These are phyloP conservation scores for Brettanomyces sp. DNA, from an alignment of 805 yeast species.

Conservation along the genomic window DNA sequence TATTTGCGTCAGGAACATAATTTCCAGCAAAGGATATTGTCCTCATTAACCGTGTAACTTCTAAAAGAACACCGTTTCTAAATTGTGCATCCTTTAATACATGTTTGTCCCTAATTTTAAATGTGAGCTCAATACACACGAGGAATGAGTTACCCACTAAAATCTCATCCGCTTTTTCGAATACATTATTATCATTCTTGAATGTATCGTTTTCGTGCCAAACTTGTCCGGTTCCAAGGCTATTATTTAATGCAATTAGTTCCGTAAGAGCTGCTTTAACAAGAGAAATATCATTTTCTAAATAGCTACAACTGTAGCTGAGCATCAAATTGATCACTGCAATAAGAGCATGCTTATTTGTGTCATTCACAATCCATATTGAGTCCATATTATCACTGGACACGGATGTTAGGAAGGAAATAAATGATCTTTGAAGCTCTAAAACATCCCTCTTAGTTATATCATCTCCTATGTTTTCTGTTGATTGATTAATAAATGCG, in stretches of 20 bases:
- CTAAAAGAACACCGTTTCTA: slow-evolving; percentile 58
- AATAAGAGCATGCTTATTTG: slow-evolving; percentile 54
- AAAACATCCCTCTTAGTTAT: slow-evolving; percentile 45
- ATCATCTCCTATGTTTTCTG: slow-evolving; percentile 21
- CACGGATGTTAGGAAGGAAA: slow-evolving; percentile 59
- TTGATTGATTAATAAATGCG: slow-evolving; percentile 21
- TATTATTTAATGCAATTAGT: slow-evolving; percentile 50
- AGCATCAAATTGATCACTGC: slow-evolving; percentile 53
- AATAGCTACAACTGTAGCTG: slow-evolving; percentile 46
- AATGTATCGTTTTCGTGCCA: slow-evolving; percentile 48
- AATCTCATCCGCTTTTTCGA: slow-evolving; percentile 63
- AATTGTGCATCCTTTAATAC: slow-evolving; percentile 73
- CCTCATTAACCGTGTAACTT: slow-evolving; percentile 61
- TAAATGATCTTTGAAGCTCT: slow-evolving; percentile 58
- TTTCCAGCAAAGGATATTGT: slow-evolving; percentile 37
- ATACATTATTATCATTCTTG: slow-evolving; percentile 34
- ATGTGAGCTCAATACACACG: slow-evolving; percentile 71
- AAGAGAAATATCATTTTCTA: slow-evolving; percentile 51
- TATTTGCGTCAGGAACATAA: slow-evolving; percentile 21
- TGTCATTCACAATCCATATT: slow-evolving; percentile 52
- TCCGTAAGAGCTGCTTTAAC: slow-evolving; percentile 65
- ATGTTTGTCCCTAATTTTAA: slow-evolving; percentile 45
- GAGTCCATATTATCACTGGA: slow-evolving; percentile 74
- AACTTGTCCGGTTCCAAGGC: slow-evolving; percentile 63
- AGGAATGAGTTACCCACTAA: slow-evolving; percentile 61